Percentiles rank a stretch among this genome's conserved stretches.
These are phyloP conservation scores for Fusarium tricinctum DNA, from an alignment of 2,329 filamentous ascomycete species.

Conservation along the genomic window DNA sequence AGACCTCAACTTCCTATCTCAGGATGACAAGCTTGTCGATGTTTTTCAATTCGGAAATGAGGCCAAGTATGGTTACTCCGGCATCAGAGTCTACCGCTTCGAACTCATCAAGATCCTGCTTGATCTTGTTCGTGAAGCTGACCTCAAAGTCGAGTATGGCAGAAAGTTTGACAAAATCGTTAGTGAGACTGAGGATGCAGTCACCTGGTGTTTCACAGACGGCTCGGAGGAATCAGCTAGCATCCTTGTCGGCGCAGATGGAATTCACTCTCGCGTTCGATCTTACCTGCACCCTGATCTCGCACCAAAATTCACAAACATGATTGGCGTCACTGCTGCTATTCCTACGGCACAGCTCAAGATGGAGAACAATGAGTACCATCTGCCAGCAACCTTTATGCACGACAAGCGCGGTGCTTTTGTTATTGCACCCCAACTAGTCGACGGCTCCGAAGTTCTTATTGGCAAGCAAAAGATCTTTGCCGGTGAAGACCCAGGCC, in stretches of 20 bases:
- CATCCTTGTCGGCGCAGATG: slow-evolving; percentile 69
- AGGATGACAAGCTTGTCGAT: slow-evolving; percentile 52
- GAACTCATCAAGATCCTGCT: slow-evolving; percentile 65
- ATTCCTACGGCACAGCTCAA: slow-evolving; percentile 56
- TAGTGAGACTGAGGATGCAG: slow-evolving; percentile 55
- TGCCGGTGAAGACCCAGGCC: slow-evolving; percentile 52
- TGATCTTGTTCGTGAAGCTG: slow-evolving; percentile 55
- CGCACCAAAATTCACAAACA: slow-evolving; percentile 64
- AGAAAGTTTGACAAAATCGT: slow-evolving; percentile 63
- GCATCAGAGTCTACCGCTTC: slow-evolving; percentile 67
- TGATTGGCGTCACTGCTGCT: slow-evolving; percentile 56
- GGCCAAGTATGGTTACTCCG: slow-evolving; percentile 65
- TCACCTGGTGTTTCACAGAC: slow-evolving; percentile 64
- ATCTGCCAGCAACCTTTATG: slow-evolving; percentile 61
- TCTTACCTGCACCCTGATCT: slow-evolving; percentile 64
- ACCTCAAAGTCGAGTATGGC: slow-evolving; percentile 61
- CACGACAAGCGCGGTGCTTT: slow-evolving; percentile 61
- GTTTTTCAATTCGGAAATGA: slow-evolving; percentile 64
- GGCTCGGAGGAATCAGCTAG: slow-evolving; percentile 57
- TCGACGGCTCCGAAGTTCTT: slow-evolving; percentile 63
- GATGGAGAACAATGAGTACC: slow-evolving; percentile 52
- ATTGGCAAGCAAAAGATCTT: slow-evolving; percentile 61
- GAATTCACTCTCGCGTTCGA: slow-evolving; percentile 70
- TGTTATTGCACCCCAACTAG: slow-evolving; percentile 63
- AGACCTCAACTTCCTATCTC: slow-evolving; percentile 61